These are phyloP conservation scores for Saksenaea vasiformis DNA, from an alignment of 371 early-diverging fungal genomes.

Conservation along the genomic window DNA sequence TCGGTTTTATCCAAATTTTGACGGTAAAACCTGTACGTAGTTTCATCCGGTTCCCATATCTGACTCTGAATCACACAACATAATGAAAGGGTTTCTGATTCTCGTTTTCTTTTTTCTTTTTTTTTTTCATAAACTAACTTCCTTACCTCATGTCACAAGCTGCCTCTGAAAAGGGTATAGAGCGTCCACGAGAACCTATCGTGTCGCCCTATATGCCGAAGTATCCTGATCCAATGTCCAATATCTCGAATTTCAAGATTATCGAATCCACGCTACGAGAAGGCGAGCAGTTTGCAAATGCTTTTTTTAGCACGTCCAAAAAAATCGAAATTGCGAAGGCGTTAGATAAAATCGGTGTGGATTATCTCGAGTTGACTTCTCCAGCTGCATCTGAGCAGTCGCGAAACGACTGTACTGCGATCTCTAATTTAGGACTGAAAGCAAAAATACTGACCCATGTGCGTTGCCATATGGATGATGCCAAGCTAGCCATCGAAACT, in stretches of 20 bases:
- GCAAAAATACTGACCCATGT: conserved; percentile 96
- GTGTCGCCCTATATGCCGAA: conserved; percentile 62
- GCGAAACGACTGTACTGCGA: conserved; percentile 85
- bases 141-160: neutral
- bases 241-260: conserved; percentile 90
- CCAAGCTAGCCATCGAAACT: conserved; percentile 90
- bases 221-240: conserved; percentile 76
- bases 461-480: conserved; percentile 98
- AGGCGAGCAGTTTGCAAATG: conserved; percentile 98
- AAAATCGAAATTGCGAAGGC: conserved; percentile 97
- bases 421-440: conserved; percentile 90
- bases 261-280: conserved; percentile 96
- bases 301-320: conserved; percentile 94
- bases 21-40: too few relatives aligned
- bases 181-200: conserved; percentile 35
- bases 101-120: neutral
- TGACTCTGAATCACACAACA: too few relatives aligned
- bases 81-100: too few relatives aligned
- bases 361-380: conserved; percentile 94
- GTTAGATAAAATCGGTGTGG: conserved; percentile 94
- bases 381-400: conserved; percentile 97
- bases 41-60: too few relatives aligned
- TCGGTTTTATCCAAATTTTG: too few relatives aligned
- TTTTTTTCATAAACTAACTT: neutral
- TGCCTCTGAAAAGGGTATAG: conserved; percentile 3